Evolutionary conservation across 1,284 basidiomycete genomes (phyloP).

Genomic region (Ustilago bromivora): DNA sequence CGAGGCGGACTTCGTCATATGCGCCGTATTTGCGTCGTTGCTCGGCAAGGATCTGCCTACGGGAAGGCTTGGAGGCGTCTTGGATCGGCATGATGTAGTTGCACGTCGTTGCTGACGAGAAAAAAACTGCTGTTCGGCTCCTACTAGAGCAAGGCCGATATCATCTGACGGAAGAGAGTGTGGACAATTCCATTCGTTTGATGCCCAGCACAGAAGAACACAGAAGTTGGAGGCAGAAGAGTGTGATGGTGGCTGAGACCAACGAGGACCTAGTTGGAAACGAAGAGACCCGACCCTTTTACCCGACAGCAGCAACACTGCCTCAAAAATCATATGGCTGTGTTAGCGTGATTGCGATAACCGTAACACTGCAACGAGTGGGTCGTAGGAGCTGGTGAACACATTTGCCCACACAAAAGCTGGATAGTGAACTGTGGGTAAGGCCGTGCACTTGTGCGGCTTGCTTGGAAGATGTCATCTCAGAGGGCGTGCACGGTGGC

Average conservation of each 20-base stretch:
- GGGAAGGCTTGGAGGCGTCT: constrained; percentile 20
- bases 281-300: no score
- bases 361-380: neutral
- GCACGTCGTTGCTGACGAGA: neutral
- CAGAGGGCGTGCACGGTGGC: neutral
- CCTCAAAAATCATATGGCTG: neutral
- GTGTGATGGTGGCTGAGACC: no score
- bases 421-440: neutral
- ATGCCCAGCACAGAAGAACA: neutral
- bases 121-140: no score
- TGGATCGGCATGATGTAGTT: constrained; percentile 14
- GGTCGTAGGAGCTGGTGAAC: neutral
- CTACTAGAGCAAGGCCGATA: no score
- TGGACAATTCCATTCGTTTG: neutral
- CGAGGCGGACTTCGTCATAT: constrained; percentile 23
- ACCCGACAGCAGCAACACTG: neutral
- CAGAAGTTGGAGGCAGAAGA: neutral
- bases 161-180: neutral
- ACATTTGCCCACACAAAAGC: neutral
- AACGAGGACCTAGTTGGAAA: no score
- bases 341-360: neutral
- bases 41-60: constrained; percentile 13
- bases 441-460: neutral
- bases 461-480: neutral
- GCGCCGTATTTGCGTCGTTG: constrained; percentile 27